Evolutionary conservation across 306 rosid genomes (phyloP).

Genomic region (Cicer chorassanicum): DNA sequence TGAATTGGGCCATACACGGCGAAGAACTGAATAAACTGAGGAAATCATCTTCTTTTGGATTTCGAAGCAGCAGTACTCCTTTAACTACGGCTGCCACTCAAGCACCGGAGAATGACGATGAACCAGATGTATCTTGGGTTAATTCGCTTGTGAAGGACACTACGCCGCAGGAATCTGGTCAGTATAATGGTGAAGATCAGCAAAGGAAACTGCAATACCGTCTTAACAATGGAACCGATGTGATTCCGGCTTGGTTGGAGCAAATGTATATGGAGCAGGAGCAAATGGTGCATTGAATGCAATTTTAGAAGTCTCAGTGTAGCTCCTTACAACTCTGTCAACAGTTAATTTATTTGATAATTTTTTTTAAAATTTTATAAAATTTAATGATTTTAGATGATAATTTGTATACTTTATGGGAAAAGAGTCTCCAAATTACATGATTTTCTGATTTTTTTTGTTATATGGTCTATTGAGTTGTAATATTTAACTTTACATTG

Average conservation of each 20-base stretch:
- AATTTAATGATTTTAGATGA: constrained; percentile 51
- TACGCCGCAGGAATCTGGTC: constrained; percentile 46
- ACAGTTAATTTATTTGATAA: constrained; percentile 43
- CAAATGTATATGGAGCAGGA: constrained; percentile 84
- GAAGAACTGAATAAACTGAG: constrained; percentile 75
- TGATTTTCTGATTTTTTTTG: constrained; percentile 38
- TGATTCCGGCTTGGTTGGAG: constrained; percentile 76
- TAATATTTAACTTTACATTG: constrained; percentile 37
- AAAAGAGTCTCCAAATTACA: constrained; percentile 23
- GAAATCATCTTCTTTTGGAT: constrained; percentile 79
- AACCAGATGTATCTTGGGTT: constrained; percentile 83
- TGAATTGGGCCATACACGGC: constrained; percentile 71
- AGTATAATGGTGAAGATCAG: constrained; percentile 52
- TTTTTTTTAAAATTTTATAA: constrained; percentile 55
- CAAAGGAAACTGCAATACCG: constrained; percentile 55
- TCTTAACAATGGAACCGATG: constrained; percentile 57
- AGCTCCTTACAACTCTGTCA: constrained; percentile 43
- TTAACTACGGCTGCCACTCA: constrained; percentile 38
- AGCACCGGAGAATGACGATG: constrained; percentile 42
- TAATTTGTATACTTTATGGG: constrained; percentile 42
- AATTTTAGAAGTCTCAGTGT: not conserved
- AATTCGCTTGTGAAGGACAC: constrained; percentile 70
- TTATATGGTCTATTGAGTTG: constrained; percentile 43
- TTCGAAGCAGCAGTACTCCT: constrained; percentile 55
- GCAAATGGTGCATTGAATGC: constrained; percentile 68